Base-by-base conservation (phyloP, 2,329 filamentous ascomycete genomes). In the Aspergillus fumigatus region DNA sequence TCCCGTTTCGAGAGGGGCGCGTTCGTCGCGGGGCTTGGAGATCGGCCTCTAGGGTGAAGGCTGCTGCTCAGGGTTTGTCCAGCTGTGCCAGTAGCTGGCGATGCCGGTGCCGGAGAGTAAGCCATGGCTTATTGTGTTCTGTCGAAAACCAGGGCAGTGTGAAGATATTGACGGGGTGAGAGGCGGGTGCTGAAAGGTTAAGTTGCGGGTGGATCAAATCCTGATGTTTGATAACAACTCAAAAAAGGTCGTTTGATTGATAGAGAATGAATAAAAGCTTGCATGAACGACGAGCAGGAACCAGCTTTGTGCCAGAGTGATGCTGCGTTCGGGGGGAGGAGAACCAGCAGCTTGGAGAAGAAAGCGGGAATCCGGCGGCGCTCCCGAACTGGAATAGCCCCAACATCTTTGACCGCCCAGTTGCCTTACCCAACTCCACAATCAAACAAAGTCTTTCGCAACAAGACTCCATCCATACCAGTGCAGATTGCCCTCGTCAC, bases 1-100 rank as follows among this genome's bases (percentile, higher is more conserved):
- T 97, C 93, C 73, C 91, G 85, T 79, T 97, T 97, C 43, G 90
- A 93, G 49, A 83, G 67, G 23, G 77, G 79, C n/a, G 64, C 62
- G 54, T 64, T 69, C 35, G 67, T 64, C 29, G 65, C 62, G 4
- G 73, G 72, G 55, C 70, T 73, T 21, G 66, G 61, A 3, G 72
- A 73, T 38, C 67, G 62, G 50, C 64, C 64, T 53, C 67, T 52
- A 7, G 58, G 57, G 35, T 67, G 60, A 38, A 67, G 45, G 17
- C 59, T 63, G 62, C 65, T 61, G 23, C 61, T 59, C 53, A 65
- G 57, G 50, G 62, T 54, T 11, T 65, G 59, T 17, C 50, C 55
- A 26, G 57, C 54, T 23, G 56, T 57, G 50, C 66, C 64, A 11
- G 61, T 50, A 9, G 57, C 60, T 41, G 72, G 72, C 35, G 72